Evolutionary conservation across 352 stramenopile genomes (phyloP).

Genomic region (Globisporangium iwayamae): DNA sequence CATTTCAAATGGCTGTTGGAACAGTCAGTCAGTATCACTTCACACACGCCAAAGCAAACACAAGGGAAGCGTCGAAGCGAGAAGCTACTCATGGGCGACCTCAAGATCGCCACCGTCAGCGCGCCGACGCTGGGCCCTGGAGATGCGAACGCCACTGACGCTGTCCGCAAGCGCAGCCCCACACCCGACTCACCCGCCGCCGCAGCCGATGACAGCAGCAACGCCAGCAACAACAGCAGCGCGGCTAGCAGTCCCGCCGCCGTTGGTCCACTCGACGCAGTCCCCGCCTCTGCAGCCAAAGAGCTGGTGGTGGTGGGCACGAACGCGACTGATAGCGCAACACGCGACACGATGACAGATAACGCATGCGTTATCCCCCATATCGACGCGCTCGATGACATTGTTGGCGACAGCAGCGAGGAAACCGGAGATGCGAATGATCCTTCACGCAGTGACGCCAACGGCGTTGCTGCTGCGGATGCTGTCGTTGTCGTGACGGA

Average conservation of each 20-base stretch:
- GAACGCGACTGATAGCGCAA: not conserved
- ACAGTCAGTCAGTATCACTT: too few relatives aligned
- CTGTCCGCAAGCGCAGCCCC: not conserved
- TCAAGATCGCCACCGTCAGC: slow-evolving; percentile 16
- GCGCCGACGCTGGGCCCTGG: slow-evolving; percentile 3
- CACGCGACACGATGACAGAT: not conserved
- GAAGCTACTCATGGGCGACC: slow-evolving; percentile 14
- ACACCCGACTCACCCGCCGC: not conserved
- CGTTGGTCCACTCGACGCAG: not conserved
- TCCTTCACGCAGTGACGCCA: not conserved
- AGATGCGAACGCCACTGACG: slow-evolving; percentile 1
- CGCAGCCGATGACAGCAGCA: not conserved
- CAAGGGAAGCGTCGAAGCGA: slow-evolving; percentile 7
- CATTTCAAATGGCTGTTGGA: too few relatives aligned
- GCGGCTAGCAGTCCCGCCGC: not conserved
- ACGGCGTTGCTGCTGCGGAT: not conserved
- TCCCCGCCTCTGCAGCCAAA: not conserved
- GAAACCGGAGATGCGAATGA: not conserved
- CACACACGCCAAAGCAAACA: not conserved
- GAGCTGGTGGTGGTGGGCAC: not conserved
- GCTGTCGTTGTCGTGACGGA: not conserved
- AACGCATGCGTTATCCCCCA: not conserved
- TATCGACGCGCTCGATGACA: not conserved
- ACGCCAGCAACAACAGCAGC: slow-evolving; percentile 2
- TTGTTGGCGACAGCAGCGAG: not conserved